Evolutionary conservation across 305 asterid genomes (phyloP).

Genomic region (Fraxinus albicans): DNA sequence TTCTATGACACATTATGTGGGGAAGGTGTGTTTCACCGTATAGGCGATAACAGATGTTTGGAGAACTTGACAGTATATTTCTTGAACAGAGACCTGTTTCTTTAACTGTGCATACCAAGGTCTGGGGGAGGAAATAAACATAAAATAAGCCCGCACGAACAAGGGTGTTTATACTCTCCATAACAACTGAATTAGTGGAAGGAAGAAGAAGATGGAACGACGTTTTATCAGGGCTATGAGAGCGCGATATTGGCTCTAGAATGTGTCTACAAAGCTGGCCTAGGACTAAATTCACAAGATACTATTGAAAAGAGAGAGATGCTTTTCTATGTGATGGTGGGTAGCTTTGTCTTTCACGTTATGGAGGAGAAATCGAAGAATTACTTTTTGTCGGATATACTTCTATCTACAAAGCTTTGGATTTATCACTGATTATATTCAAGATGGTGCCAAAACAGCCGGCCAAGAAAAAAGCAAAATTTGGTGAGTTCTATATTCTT

Average conservation of each 20-base stretch:
- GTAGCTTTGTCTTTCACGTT: slow-evolving; percentile 39
- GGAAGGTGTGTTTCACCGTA: slow-evolving; percentile 62
- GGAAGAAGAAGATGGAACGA: slow-evolving; percentile 64
- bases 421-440: slow-evolving; percentile 31
- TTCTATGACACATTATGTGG: slow-evolving; percentile 87
- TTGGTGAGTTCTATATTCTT: not conserved
- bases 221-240: slow-evolving; percentile 83
- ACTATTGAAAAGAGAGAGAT: slow-evolving; percentile 38
- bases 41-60: slow-evolving; percentile 62
- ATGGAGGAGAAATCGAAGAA: slow-evolving; percentile 40
- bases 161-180: slow-evolving; percentile 64
- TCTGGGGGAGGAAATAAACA: slow-evolving; percentile 62
- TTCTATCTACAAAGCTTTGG: slow-evolving; percentile 35
- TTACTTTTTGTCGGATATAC: slow-evolving; percentile 13
- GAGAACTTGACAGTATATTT: slow-evolving; percentile 63
- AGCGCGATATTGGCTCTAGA: slow-evolving; percentile 62
- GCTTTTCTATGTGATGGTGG: slow-evolving; percentile 16
- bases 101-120: slow-evolving; percentile 69
- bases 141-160: slow-evolving; percentile 45
- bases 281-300: slow-evolving; percentile 30
- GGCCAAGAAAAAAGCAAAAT: slow-evolving; percentile 3
- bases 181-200: slow-evolving; percentile 81
- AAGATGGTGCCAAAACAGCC: slow-evolving; percentile 22
- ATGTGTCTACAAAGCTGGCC: slow-evolving; percentile 79
- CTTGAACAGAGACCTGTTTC: slow-evolving; percentile 72